Evolutionary conservation across 2,329 filamentous ascomycete genomes (phyloP), one percentile per base, ranked within the genome.

Genomic region (Rhytidhysteron rufulum): DNA sequence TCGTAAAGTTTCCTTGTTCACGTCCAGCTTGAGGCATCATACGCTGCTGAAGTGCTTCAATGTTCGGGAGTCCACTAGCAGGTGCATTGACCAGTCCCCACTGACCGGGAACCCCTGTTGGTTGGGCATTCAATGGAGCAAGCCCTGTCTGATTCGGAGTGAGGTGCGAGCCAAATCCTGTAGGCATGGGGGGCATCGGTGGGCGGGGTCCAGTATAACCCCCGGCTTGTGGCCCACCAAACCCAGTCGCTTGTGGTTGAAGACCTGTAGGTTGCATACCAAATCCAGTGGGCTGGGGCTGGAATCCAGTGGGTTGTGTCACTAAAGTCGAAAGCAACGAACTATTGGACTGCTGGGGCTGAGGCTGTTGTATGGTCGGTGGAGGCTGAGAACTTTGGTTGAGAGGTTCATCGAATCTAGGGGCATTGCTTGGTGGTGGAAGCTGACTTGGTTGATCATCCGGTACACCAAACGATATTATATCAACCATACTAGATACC

Each of bases 1-100:
- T 91, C 6, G 88, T 95, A 55, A 86, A 97, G 19, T 85, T 86
- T 46, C 82, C 78, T 18, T 48, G 47, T 66, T 97, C 93, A 25
- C 93, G 85, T 32, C 93, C 93, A 53, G 87, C 82, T 61, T 98
- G 91, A 17, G 93, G 93, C 91, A 98, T 97, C 82, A 98, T 93
- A 47, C 89, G 86, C 42, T 88, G 85, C 57, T 95, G 88, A 37
- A 98, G 71, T 17, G 88, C 86, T 60, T 96, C 89, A 37, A 98
- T 94, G 54, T 96, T 96, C 1, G 93, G 93, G 47, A 98, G 70
- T 2, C 91, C 93, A 30, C 82, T 85, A 4, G 90, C 79, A 2
- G 93, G 93, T 2, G 89, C 86, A 65, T 98, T 98, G 22, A 97
- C 93, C 40, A 97, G 80, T n/a, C 93, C 93, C 93, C 93, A 98